A percentile compares a stretch with the other conserved stretches of the same genome.
These are phyloP conservation scores for Ramaria sp. DNA, from an alignment of 768 basidiomycete genomes.

Conservation along the genomic window DNA sequence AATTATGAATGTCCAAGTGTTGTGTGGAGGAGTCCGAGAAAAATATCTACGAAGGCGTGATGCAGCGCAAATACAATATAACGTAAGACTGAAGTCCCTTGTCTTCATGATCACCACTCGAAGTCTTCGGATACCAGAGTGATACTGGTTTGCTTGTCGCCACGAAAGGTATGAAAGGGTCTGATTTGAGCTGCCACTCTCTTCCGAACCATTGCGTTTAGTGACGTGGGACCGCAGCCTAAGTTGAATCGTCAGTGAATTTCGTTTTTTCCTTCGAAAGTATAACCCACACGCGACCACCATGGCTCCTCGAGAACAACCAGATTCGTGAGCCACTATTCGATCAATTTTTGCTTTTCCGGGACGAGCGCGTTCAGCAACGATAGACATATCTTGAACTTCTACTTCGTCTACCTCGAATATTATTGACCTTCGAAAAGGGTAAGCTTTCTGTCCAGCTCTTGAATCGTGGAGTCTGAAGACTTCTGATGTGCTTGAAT, in stretches of 20 bases:
- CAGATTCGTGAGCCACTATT: constrained; percentile 56
- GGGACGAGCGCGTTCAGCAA: constrained; percentile 51
- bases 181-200: constrained; percentile 50
- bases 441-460: background rate
- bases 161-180: constrained; percentile 37
- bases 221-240: constrained; percentile 66
- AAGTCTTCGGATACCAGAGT: constrained; percentile 60
- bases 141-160: constrained; percentile 51
- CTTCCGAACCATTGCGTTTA: constrained; percentile 61
- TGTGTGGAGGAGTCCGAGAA: too few relatives aligned
- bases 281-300: constrained; percentile 57
- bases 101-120: constrained; percentile 43
- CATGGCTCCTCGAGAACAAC: constrained; percentile 39
- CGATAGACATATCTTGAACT: constrained; percentile 41
- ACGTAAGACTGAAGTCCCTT: too few relatives aligned
- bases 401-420: constrained; percentile 49
- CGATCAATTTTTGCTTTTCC: constrained; percentile 57
- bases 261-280: background rate
- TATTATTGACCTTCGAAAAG: constrained; percentile 11
- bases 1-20: background rate
- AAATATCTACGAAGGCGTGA: too few relatives aligned
- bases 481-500: background rate
- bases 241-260: background rate
- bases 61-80: too few relatives aligned
- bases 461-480: background rate